These are phyloP conservation scores for Saturnispora dispora DNA, from an alignment of 805 yeast genomes.

Conservation along the genomic window DNA sequence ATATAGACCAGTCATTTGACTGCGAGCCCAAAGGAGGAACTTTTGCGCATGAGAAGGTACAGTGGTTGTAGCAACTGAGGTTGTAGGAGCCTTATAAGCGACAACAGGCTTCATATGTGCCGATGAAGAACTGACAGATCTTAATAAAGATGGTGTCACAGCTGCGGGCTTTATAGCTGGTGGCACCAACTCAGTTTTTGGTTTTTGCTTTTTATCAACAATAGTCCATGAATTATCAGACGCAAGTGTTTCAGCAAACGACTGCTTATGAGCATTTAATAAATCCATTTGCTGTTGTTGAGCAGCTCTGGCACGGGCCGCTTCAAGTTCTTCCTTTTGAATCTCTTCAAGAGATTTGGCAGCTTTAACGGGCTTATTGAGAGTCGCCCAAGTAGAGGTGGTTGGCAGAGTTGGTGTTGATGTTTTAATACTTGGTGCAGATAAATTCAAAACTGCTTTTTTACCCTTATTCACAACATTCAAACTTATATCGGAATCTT, in stretches of 20 bases:
- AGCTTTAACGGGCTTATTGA: conserved; percentile 19
- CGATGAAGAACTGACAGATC: conserved; percentile 30
- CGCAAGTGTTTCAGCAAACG: conserved; percentile 20
- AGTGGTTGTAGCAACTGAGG: conserved; percentile 19
- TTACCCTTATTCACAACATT: conserved; percentile 3
- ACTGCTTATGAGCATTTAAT: conserved; percentile 15
- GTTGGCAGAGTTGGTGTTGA: conserved; percentile 28
- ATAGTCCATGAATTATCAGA: conserved; percentile 30
- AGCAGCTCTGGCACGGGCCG: conserved; percentile 24
- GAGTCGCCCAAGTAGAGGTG: conserved; percentile 35
- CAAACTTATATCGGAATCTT: conserved; percentile 9
- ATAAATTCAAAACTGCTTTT: conserved; percentile 4
- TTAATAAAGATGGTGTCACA: conserved; percentile 28
- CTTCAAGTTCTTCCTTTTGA: conserved; percentile 43
- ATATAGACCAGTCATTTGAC: conserved; percentile 56
- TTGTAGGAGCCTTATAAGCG: conserved; percentile 6
- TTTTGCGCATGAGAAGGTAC: conserved; percentile 38
- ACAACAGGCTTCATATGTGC: conserved; percentile 7
- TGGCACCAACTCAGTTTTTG: conserved; percentile 18
- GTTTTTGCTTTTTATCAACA: conserved; percentile 30
- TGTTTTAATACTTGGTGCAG: conserved; percentile 6
- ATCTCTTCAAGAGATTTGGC: conserved; percentile 51
- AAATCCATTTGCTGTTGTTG: conserved; percentile 14
- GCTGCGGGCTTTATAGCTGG: conserved; percentile 10
- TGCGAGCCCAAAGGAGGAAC: conserved; percentile 64